A percentile compares a stretch with the other conserved stretches of the same genome.
phyloP scores from a whole-genome alignment of 352 stramenopile genomes.

The Globisporangium middletonii region DNA sequence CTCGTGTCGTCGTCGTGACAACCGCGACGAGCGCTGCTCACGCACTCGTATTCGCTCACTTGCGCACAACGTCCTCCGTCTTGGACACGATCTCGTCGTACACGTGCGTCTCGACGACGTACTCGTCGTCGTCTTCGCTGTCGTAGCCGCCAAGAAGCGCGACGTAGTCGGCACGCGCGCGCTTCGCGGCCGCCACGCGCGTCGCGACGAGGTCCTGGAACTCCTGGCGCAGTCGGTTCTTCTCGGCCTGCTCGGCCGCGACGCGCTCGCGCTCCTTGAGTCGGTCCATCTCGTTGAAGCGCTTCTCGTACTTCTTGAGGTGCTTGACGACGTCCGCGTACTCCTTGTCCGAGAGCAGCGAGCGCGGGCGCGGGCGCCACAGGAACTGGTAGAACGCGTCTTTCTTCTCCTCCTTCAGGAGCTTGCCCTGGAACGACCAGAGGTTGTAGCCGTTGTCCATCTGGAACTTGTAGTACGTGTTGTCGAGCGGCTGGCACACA shows the following conservation, averaged over 20 bases:
- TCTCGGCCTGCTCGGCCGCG: conserved; percentile 56
- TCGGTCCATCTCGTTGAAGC: conserved; percentile 84
- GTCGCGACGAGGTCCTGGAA: conserved; percentile 65
- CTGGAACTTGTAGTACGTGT: conserved; percentile 95
- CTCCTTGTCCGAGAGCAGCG: conserved; percentile 90
- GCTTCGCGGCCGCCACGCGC: conserved; percentile 22
- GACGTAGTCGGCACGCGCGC: conserved; percentile 55
- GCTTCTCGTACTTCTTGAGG: conserved; percentile 95
- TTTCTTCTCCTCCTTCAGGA: conserved; percentile 93
- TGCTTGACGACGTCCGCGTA: conserved; percentile 95
- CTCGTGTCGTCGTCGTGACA: too few species aligned
- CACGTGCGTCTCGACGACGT: conserved; percentile 72
- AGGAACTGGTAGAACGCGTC: conserved; percentile 96
- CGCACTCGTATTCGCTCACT: conserved; percentile 17
- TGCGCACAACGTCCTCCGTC: conserved; percentile 66
- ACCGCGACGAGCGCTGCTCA: too few species aligned
- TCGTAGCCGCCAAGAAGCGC: conserved; percentile 73
- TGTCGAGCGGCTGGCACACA: conserved; percentile 94
- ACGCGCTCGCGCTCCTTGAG: conserved; percentile 77
- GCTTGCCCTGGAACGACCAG: conserved; percentile 97
- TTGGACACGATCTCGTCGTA: conserved; percentile 67
- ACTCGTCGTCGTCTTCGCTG: conserved; percentile 78
- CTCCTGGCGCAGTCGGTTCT: conserved; percentile 59
- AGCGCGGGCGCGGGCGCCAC: conserved; percentile 91
- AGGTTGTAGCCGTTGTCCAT: conserved; percentile 99